phyloP scores from a whole-genome alignment of 768 basidiomycete genomes.

The Leccinum sublutescens region DNA sequence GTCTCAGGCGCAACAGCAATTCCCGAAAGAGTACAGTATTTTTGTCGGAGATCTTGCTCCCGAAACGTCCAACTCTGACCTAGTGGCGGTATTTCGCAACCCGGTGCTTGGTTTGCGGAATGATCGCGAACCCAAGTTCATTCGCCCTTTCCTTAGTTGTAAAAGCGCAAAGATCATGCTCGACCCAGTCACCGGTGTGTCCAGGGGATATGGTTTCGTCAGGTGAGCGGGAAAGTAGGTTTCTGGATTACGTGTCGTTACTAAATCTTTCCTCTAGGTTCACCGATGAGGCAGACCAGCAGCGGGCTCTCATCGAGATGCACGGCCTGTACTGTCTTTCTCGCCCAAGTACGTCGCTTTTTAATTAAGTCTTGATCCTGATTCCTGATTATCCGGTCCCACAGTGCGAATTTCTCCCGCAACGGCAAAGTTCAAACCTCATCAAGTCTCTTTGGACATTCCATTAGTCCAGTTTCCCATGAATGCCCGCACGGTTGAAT shows the following conservation, averaged over 20 bases:
- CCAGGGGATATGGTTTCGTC: conserved; percentile 91
- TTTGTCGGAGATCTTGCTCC: conserved; percentile 94
- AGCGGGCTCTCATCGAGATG: conserved; percentile 89
- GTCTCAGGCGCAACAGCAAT: conserved; percentile 48
- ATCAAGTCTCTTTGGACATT: conserved; percentile 43
- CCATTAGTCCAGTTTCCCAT: conserved; percentile 47
- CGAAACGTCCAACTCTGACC: conserved; percentile 91
- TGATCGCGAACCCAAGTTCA: conserved; percentile 86
- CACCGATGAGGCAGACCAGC: conserved; percentile 84
- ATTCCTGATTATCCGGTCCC: conserved; percentile 30
- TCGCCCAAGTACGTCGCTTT: conserved; percentile 67
- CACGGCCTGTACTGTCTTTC: conserved; percentile 88
- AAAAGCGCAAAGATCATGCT: conserved; percentile 97
- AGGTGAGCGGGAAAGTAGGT: conserved; percentile 46
- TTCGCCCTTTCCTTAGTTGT: conserved; percentile 85
- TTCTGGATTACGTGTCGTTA: conserved; percentile 5
- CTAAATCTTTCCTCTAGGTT: conserved; percentile 50
- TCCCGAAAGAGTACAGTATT: conserved; percentile 86
- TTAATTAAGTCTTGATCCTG: conserved; percentile 1
- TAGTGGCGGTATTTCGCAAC: conserved; percentile 91
- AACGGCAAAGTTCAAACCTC: conserved; percentile 81
- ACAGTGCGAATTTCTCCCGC: conserved; percentile 89
- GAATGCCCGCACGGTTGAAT: conserved; percentile 23
- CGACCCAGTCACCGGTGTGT: conserved; percentile 85
- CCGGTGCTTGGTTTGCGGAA: conserved; percentile 82